Evolutionary conservation across 352 stramenopile genomes (phyloP), one percentile per base, ranked within the genome.

Genomic region (Phytophthora cactorum): DNA sequence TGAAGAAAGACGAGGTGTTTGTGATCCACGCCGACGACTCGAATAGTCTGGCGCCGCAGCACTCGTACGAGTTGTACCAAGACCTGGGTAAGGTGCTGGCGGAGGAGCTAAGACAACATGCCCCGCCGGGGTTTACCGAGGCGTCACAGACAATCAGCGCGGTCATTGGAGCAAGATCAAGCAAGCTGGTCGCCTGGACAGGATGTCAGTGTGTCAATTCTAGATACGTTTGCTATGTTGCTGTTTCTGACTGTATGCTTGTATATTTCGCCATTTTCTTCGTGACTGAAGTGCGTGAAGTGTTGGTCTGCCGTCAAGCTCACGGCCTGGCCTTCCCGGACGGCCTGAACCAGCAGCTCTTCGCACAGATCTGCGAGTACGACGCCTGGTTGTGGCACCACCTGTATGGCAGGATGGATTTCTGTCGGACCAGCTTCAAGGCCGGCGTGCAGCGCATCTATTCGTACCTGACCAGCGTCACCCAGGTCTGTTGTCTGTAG

Each of bases 371-470:
- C 28, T 74, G 80, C 54, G 72, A 89, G 25, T 82, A 88, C 12
- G 84, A 92, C 45, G 85, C 81, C 6, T 92, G 84, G 85, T 55
- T 93, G 46, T 95, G 84, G 87, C 78, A 92, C 39, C 80, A 78
- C 8, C 61, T 92, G 12, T 93, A 93, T 67, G 77, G 82, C 50
- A 88, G 90, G 50, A 74, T 71, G 29, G 75, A 88, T 38, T 88
- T 92, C 50, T 91, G 83, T 66, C 72, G 78, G 9, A 66, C 61
- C 31, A 88, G 82, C 61, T 95, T 93, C 64, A 72, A 65, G 36
- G 57, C 70, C 31, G 87, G 82, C 22, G 79, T 93, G 15, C 58
- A 75, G 31, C 75, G 76, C 43, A 86, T 93, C 52, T 86, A 81
- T 53, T 62, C 72, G 50, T 82, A 86, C 28, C 59, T 92, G 34